A percentile compares a stretch with the other conserved stretches of the same genome.
Conservation (phyloP, 176 grass and related monocot genomes). For the Echinochloa phyllopogon region DNA sequence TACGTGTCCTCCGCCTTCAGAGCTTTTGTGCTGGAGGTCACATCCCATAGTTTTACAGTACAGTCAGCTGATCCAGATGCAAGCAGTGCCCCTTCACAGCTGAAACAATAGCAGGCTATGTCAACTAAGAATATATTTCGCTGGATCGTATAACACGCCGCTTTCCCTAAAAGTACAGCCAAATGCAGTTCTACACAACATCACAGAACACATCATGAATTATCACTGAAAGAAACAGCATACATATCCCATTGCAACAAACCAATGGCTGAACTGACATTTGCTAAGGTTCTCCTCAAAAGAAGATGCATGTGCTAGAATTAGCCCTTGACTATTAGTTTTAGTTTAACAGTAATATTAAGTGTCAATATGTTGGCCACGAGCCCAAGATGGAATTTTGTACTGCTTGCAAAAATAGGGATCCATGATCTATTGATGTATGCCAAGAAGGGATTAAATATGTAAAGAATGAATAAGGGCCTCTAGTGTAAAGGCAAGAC, state of each 20-base stretch:
- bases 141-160: background rate
- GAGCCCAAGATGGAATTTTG: background rate
- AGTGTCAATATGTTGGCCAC: background rate
- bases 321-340: background rate
- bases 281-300: background rate
- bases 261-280: background rate
- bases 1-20: slow-evolving; percentile 80
- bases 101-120: slow-evolving; percentile 39
- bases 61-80: slow-evolving; percentile 94
- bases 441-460: background rate
- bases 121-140: background rate
- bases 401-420: background rate
- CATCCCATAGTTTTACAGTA: slow-evolving; percentile 95
- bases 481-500: background rate
- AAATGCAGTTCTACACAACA: background rate
- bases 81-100: slow-evolving; percentile 93
- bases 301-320: background rate
- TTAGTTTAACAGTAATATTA: slow-evolving; percentile 18
- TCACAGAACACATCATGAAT: slow-evolving; percentile 21
- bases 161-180: slow-evolving; percentile 3
- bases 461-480: background rate
- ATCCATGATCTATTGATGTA: background rate
- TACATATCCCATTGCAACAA: background rate
- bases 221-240: background rate
- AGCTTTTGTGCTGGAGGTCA: slow-evolving; percentile 71